Conservation (phyloP, 805 yeast genomes). For the Candida verbasci region DNA sequence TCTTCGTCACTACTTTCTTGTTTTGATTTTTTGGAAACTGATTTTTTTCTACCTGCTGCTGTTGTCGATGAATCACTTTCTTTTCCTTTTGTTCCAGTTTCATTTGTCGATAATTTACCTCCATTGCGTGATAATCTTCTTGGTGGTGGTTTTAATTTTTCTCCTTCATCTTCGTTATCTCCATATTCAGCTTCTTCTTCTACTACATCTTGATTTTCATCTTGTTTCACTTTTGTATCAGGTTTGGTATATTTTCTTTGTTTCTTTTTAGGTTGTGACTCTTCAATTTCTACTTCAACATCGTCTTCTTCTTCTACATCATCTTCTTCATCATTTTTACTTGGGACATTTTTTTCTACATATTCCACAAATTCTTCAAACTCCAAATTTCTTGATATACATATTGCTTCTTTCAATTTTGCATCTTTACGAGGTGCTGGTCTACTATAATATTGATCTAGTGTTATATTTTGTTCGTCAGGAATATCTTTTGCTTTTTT, state of each 20-base stretch:
- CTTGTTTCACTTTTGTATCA: conserved; percentile 12
- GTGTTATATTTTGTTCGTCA: conserved; percentile 9
- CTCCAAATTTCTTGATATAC: conserved; percentile 32
- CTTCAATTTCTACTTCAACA: conserved; percentile 8
- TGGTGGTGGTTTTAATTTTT: conserved; percentile 4
- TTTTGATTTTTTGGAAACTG: conserved; percentile 1
- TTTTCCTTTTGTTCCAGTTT: conserved; percentile 6
- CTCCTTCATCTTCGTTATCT: conserved; percentile 13
- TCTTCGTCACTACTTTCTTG: conserved; percentile 8
- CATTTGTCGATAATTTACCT: neutral
- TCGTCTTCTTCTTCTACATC: conserved; percentile 12
- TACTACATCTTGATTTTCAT: conserved; percentile 12
- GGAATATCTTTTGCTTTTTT: conserved; percentile 13
- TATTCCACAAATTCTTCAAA: conserved; percentile 33
- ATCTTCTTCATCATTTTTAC: conserved; percentile 12
- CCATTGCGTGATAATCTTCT: conserved; percentile 5
- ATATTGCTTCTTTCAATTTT: conserved; percentile 32
- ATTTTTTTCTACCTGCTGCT: neutral
- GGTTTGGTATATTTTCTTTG: conserved; percentile 9
- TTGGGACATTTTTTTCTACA: conserved; percentile 14
- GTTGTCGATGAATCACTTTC: neutral
- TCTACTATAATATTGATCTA: conserved; percentile 8
- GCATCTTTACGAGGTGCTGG: conserved; percentile 16
- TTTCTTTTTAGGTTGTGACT: conserved; percentile 11
- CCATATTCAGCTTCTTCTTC: conserved; percentile 9